Base-by-base conservation (phyloP, 306 rosid genomes). In the Clitoria ternatea region DNA sequence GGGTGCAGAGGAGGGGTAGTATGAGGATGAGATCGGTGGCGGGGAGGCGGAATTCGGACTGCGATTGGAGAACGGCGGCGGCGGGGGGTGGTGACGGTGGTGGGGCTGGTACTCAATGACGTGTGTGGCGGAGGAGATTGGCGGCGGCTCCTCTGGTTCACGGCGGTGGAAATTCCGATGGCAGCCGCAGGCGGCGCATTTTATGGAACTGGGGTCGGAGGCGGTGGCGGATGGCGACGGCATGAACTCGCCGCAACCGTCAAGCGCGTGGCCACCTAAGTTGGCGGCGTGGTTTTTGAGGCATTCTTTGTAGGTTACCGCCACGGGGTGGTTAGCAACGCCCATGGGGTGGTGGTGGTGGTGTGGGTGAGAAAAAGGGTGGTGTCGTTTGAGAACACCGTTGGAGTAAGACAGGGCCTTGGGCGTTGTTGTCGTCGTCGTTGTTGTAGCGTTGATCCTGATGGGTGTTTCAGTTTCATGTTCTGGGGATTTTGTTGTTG, bases 141-240 rank as follows among this genome's bases (percentile, higher is more conserved):
- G 87, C 1, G 77, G 87, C 1, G 77, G 61, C 0, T 94, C 99
- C 5, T 94, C 97, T 0, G 97, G 99, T 5, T 94, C 96, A 0
- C 97, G 95, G 81, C 99, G 99, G 88, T 94, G 99, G 85, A 89
- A 94, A 40, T 94, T 94, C 0, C 99, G 88, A 87, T 94, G 99
- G 76, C 99, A 94, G 11, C 97, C 99, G 6, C 99, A 91, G 1
- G 97, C 99, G 6, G 99, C 99, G 62, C 99, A 94, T 81, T 87
- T 91, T 18, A 89, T 80, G 4, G 96, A 89, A 2, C 87, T 83
- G 12, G 97, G 99, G 82, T 94, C 99, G 12, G 88, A 6, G 43
- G 86, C 8, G 12, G 76, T 82, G 49, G 91, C 81, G 0, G 80
- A 53, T 0, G 95, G 96, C 0, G 97, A 88, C 0, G 95, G 92